Evolutionary conservation across 2,329 filamentous ascomycete genomes (phyloP).

Genomic region (Lasiodiplodia theobromae): DNA sequence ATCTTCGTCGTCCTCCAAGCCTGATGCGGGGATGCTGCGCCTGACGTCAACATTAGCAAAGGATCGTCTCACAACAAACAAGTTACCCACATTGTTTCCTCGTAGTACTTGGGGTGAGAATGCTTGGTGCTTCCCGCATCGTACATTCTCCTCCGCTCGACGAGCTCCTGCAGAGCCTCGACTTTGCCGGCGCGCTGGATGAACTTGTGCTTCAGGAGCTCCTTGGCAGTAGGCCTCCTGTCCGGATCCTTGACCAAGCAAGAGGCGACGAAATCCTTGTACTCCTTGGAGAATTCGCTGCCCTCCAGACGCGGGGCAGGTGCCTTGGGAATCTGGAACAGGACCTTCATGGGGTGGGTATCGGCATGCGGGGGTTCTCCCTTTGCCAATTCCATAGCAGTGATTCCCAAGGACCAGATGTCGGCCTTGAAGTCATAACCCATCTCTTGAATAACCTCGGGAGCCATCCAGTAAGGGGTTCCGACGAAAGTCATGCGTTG

Average conservation of each 20-base stretch:
- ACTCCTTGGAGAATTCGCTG: constrained; percentile 79
- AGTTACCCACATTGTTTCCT: constrained; percentile 76
- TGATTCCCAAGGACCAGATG: constrained; percentile 96
- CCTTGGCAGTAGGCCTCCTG: constrained; percentile 80
- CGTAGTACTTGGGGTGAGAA: constrained; percentile 83
- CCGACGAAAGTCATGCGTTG: constrained; percentile 97
- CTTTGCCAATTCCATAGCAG: constrained; percentile 87
- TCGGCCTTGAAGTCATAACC: constrained; percentile 98
- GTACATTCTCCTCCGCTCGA: constrained; percentile 81
- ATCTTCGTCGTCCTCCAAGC: constrained; percentile 58
- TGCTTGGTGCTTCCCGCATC: constrained; percentile 73
- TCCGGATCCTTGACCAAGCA: constrained; percentile 95
- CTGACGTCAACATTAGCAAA: constrained; percentile 41
- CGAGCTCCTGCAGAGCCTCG: constrained; percentile 85
- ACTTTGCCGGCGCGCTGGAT: constrained; percentile 86
- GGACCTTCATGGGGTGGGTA: constrained; percentile 97
- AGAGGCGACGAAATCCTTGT: constrained; percentile 90
- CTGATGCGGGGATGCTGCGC: constrained; percentile 66
- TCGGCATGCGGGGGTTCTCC: constrained; percentile 94
- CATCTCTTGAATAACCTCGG: constrained; percentile 96
- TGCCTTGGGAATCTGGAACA: constrained; percentile 95
- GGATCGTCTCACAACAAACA: not conserved
- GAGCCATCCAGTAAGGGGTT: constrained; percentile 99
- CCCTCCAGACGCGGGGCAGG: constrained; percentile 84
- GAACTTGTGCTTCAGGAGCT: constrained; percentile 87